phyloP scores from a whole-genome alignment of 2,329 filamentous ascomycete species.

The Dryadomyces quercivorus region DNA sequence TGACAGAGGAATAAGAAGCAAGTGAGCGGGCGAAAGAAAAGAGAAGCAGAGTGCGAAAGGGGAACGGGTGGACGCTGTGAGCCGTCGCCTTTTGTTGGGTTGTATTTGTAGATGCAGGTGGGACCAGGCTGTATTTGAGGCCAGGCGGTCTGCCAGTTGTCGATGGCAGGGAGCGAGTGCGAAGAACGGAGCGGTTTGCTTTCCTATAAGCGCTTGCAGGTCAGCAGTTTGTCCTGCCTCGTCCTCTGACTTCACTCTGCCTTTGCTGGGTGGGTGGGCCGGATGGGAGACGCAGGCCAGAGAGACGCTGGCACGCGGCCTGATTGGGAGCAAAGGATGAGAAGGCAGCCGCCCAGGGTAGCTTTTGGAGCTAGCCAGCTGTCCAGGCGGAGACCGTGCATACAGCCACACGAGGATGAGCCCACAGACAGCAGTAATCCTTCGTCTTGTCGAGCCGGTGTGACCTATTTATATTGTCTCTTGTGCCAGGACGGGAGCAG shows the following conservation, averaged over 20 bases:
- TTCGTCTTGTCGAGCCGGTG: background rate
- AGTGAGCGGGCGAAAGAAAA: too few relatives aligned
- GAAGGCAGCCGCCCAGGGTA: background rate
- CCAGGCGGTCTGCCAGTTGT: background rate
- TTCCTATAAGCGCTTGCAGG: background rate
- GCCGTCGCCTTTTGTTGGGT: background rate
- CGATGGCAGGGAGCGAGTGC: background rate
- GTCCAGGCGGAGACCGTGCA: slow-evolving; percentile 6
- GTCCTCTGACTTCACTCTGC: background rate
- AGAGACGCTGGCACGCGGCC: too few relatives aligned
- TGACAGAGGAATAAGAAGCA: background rate
- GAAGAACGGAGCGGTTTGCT: background rate
- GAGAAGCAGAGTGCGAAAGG: background rate
- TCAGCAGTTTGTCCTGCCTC: background rate
- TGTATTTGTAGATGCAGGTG: background rate
- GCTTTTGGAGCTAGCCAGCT: slow-evolving; percentile 6
- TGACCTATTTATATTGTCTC: background rate
- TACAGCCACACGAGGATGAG: background rate
- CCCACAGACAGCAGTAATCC: background rate
- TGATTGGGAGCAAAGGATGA: background rate
- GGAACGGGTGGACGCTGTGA: background rate
- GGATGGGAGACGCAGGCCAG: background rate
- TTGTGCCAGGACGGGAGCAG: background rate
- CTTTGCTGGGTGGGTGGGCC: background rate
- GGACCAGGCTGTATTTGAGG: background rate